phyloP scores from a whole-genome alignment of 2,329 filamentous ascomycete genomes.

The Colletotrichum sp. region DNA sequence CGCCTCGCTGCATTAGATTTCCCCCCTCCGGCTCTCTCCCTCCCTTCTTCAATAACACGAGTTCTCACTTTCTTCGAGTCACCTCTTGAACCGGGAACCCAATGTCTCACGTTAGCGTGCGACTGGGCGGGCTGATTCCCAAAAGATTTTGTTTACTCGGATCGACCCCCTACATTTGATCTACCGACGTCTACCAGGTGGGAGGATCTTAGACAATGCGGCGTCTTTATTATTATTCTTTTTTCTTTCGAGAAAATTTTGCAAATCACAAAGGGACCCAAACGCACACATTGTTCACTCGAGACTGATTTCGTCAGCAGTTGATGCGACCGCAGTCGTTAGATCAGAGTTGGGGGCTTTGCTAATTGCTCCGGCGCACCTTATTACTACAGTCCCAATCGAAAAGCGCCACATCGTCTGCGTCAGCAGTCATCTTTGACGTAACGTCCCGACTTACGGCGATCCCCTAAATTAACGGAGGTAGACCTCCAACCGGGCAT shows the following conservation, averaged over 20 bases:
- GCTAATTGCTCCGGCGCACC: not conserved
- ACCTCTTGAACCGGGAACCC: not conserved
- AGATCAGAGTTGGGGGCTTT: not conserved
- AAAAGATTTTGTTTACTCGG: slow-evolving; percentile 2
- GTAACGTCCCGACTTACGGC: not conserved
- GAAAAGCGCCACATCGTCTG: not conserved
- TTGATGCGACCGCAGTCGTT: not conserved
- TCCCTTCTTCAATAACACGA: slow-evolving; percentile 20
- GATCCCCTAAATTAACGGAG: not conserved
- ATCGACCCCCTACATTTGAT: slow-evolving; percentile 12
- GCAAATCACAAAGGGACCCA: not conserved
- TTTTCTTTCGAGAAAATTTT: not conserved
- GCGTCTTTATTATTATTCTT: slow-evolving; percentile 2
- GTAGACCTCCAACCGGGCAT: not conserved
- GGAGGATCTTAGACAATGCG: slow-evolving; percentile 8
- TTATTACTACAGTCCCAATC: not conserved
- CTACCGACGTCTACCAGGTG: slow-evolving; percentile 1
- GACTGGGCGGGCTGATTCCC: not conserved
- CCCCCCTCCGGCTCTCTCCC: not conserved
- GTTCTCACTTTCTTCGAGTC: not conserved
- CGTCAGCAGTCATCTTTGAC: not conserved
- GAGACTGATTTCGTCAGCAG: not conserved
- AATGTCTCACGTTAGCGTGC: slow-evolving; percentile 7
- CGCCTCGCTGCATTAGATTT: not conserved
- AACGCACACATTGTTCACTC: not conserved